Conservation (phyloP, 768 basidiomycete species). For the Pisolithus albus region DNA sequence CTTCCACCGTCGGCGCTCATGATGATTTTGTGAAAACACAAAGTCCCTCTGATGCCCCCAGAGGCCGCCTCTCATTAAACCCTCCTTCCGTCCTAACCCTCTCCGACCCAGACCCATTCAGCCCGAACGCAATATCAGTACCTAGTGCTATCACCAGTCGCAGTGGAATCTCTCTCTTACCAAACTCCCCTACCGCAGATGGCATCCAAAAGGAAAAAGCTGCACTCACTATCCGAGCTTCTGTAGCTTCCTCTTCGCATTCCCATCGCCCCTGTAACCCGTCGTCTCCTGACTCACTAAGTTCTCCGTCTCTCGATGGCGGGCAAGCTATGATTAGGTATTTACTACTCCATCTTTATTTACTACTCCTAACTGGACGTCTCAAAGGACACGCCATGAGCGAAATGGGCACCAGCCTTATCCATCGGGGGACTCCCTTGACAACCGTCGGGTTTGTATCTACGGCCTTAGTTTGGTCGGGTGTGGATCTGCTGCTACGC, state of each 20-base stretch:
- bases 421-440: constrained; percentile 11
- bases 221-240: constrained; percentile 36
- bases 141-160: constrained; percentile 34
- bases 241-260: constrained; percentile 52
- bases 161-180: constrained; percentile 47
- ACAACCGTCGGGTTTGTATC: constrained; percentile 21
- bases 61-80: constrained; percentile 23
- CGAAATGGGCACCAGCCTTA: neutral
- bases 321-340: constrained; percentile 3
- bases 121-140: constrained; percentile 40
- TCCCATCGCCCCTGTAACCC: constrained; percentile 28
- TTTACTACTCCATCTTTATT: neutral
- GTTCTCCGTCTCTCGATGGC: constrained; percentile 2
- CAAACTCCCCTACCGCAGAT: constrained; percentile 45
- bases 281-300: neutral
- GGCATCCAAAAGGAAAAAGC: constrained; percentile 33
- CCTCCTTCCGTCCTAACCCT: constrained; percentile 51
- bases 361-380: neutral
- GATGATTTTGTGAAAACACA: constrained; percentile 48
- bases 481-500: constrained; percentile 26
- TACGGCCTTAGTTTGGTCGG: constrained; percentile 12
- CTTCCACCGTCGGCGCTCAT: constrained; percentile 45
- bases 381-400: neutral
- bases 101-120: constrained; percentile 61
- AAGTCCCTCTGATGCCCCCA: constrained; percentile 43